A percentile compares a stretch with the other conserved stretches of the same genome.
Evolutionary conservation across 1,284 basidiomycete genomes (phyloP).

Genomic region (Marasmius sp.): DNA sequence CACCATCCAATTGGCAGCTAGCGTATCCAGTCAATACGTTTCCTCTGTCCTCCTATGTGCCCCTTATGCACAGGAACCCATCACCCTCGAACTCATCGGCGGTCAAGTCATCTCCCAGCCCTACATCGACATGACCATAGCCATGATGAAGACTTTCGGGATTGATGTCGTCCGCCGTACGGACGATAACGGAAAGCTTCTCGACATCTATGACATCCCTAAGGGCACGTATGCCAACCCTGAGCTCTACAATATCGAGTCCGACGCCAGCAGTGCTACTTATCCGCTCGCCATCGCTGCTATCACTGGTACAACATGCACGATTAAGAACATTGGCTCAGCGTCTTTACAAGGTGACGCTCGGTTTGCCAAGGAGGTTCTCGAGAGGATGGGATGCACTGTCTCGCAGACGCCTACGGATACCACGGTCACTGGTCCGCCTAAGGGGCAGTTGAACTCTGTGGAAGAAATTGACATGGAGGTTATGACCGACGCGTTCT

Average conservation of each 20-base stretch:
- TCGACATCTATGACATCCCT: constrained; percentile 90
- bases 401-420: constrained; percentile 87
- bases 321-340: constrained; percentile 90
- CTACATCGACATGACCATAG: constrained; percentile 99
- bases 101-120: constrained; percentile 97
- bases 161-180: constrained; percentile 72
- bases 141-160: constrained; percentile 97
- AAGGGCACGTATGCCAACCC: constrained; percentile 82
- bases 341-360: constrained; percentile 95
- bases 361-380: constrained; percentile 89
- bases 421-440: constrained; percentile 93
- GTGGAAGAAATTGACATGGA: constrained; percentile 96
- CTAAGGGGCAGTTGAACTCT: constrained; percentile 77
- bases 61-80: constrained; percentile 83
- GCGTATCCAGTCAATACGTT: constrained; percentile 97
- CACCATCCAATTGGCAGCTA: constrained; percentile 86
- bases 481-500: constrained; percentile 99
- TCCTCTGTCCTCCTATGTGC: constrained; percentile 96
- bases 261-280: constrained; percentile 93
- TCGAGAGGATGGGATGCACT: constrained; percentile 93
- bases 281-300: constrained; percentile 97
- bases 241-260: constrained; percentile 86
- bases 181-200: constrained; percentile 64
- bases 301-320: constrained; percentile 93
- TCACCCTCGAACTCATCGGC: constrained; percentile 88